Evolutionary conservation across 495 filamentous ascomycete genomes (phyloP).

Genomic region (Neurospora africana): DNA sequence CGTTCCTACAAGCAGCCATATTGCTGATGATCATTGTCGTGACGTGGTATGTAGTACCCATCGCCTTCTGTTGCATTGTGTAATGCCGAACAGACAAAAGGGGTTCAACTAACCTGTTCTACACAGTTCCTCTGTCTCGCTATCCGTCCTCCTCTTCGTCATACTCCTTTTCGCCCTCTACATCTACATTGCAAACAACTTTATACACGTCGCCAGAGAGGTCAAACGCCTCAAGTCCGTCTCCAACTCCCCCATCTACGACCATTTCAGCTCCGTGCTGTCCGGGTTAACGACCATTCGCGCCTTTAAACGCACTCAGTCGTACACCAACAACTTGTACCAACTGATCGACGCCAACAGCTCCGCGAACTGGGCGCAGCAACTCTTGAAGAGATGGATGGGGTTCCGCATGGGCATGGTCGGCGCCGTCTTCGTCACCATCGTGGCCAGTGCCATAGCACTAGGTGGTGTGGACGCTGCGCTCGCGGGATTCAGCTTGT

Average conservation of each 20-base stretch:
- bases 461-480: conserved; percentile 47
- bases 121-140: conserved; percentile 7
- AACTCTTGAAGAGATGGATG: conserved; percentile 51
- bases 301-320: conserved; percentile 43
- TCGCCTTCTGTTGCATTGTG: background rate
- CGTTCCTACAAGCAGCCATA: conserved; percentile 7
- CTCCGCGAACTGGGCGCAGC: conserved; percentile 42
- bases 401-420: conserved; percentile 47
- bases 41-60: conserved; percentile 9
- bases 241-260: conserved; percentile 52
- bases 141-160: conserved; percentile 17
- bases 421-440: conserved; percentile 47
- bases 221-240: conserved; percentile 54
- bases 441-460: conserved; percentile 49
- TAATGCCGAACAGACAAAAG: background rate
- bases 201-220: conserved; percentile 50
- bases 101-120: background rate
- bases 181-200: conserved; percentile 28
- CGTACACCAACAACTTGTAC: conserved; percentile 46
- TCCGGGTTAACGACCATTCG: conserved; percentile 55
- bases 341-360: conserved; percentile 44
- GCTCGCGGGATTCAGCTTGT: conserved; percentile 44
- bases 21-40: conserved; percentile 15
- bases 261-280: conserved; percentile 48
- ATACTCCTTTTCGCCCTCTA: conserved; percentile 15